These are phyloP conservation scores for Batrachochytrium dendrobatidis DNA, from an alignment of 371 early-diverging fungal species.

Conservation along the genomic window DNA sequence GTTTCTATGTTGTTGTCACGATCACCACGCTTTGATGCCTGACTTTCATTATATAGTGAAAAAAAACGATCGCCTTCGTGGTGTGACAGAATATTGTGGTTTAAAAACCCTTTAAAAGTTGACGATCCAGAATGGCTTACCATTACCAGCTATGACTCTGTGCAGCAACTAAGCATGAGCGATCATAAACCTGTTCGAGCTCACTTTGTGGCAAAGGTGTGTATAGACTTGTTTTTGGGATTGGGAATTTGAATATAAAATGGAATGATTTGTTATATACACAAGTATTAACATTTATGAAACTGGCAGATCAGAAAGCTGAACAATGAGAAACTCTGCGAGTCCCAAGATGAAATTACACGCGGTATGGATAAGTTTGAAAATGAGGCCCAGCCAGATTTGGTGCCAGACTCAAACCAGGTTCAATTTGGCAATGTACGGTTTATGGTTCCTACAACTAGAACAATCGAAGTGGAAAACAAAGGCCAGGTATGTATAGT, in stretches of 20 bases:
- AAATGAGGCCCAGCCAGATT: slow-evolving; percentile 72
- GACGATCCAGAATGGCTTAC: slow-evolving; percentile 32
- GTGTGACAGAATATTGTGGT: slow-evolving; percentile 90
- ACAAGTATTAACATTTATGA: background rate
- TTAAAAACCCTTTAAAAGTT: slow-evolving; percentile 34
- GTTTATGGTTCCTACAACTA: slow-evolving; percentile 54
- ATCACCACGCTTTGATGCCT: background rate
- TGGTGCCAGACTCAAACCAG: slow-evolving; percentile 50
- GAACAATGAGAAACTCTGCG: slow-evolving; percentile 45
- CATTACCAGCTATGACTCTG: slow-evolving; percentile 46
- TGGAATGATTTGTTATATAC: background rate
- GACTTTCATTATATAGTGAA: slow-evolving; percentile 38
- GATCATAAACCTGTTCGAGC: slow-evolving; percentile 94
- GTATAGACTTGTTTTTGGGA: slow-evolving; percentile 10
- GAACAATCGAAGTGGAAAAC: slow-evolving; percentile 58
- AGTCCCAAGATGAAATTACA: slow-evolving; percentile 50
- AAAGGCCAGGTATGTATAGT: slow-evolving; percentile 53
- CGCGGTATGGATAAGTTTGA: slow-evolving; percentile 69
- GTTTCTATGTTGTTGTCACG: background rate
- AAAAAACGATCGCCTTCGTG: slow-evolving; percentile 84
- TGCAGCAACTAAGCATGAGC: slow-evolving; percentile 60
- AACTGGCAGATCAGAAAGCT: slow-evolving; percentile 40
- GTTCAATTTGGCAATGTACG: slow-evolving; percentile 73
- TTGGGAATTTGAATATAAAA: slow-evolving; percentile 9
- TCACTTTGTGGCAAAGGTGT: slow-evolving; percentile 46